These are phyloP conservation scores for Graphiopsis chlorocephala DNA, from an alignment of 2,329 filamentous ascomycete species.

Conservation along the genomic window DNA sequence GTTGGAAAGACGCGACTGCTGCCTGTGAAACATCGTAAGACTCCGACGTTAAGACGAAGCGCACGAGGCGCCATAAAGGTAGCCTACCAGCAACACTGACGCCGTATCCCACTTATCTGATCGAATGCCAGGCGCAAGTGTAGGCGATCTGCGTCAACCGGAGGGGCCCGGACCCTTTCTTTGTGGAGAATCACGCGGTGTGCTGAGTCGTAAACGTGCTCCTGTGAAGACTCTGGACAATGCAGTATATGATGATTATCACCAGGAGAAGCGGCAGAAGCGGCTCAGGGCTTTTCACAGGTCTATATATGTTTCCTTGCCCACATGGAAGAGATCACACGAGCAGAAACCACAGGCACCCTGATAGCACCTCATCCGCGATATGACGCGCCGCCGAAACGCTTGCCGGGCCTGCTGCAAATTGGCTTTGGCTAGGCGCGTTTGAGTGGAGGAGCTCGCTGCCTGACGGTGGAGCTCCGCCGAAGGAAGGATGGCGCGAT, in stretches of 20 bases:
- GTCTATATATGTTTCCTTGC: background rate
- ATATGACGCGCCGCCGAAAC: slow-evolving; percentile 4
- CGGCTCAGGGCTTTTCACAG: background rate
- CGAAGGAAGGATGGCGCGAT: slow-evolving; percentile 1
- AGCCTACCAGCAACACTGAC: slow-evolving; percentile 15
- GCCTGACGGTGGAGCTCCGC: background rate
- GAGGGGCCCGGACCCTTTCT: slow-evolving; percentile 9
- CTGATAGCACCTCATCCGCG: slow-evolving; percentile 12
- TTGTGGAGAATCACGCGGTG: background rate
- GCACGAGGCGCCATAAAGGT: slow-evolving; percentile 1
- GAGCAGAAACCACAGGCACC: background rate
- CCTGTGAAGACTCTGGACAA: background rate
- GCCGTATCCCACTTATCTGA: slow-evolving; percentile 12
- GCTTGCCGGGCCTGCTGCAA: background rate
- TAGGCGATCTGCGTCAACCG: slow-evolving; percentile 14
- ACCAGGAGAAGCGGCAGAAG: background rate
- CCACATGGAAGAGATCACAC: background rate
- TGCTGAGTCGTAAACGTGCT: background rate
- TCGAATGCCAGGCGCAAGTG: slow-evolving; percentile 7
- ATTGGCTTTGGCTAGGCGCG: background rate
- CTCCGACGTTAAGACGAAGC: slow-evolving; percentile 3
- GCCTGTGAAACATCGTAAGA: slow-evolving; percentile 16
- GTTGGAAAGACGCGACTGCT: background rate
- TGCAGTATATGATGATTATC: background rate
- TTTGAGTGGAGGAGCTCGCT: background rate